Conservation (phyloP, 2,329 filamentous ascomycete species). For the Paecilomyces dactylethromorphus region DNA sequence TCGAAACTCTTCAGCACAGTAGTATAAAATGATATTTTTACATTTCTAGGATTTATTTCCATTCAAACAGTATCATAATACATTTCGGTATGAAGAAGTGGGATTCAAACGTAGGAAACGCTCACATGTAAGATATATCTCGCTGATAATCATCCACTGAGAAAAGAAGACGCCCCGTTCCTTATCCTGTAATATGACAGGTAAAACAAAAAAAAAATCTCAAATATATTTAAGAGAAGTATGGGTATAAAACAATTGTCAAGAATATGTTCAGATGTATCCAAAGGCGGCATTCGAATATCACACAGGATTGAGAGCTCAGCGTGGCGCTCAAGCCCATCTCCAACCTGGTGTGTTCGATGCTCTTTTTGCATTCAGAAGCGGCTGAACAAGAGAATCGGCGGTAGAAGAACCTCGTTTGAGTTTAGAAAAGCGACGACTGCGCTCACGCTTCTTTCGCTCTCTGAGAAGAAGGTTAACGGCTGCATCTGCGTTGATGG, state of each 20-base stretch:
- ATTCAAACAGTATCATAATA: not conserved
- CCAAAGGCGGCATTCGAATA: not conserved
- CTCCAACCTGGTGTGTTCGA: slow-evolving; percentile 28
- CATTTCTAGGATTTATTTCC: not conserved
- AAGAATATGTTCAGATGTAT: not conserved
- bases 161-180: not conserved
- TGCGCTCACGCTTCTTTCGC: slow-evolving; percentile 18
- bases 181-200: not conserved
- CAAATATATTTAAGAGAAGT: not conserved
- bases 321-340: slow-evolving; percentile 24
- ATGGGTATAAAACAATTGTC: not conserved
- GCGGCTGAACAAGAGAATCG: slow-evolving; percentile 1
- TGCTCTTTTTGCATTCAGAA: slow-evolving; percentile 16
- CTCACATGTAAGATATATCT: not conserved
- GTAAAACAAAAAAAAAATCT: not conserved
- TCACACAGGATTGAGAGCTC: not conserved
- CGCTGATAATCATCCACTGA: not conserved
- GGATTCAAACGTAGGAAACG: not conserved
- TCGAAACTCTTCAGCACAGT: not conserved
- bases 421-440: slow-evolving; percentile 10
- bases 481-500: slow-evolving; percentile 51
- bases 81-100: not conserved
- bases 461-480: slow-evolving; percentile 48
- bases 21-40: not conserved
- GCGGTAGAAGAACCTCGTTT: slow-evolving; percentile 12